Base-by-base conservation (phyloP, 495 filamentous ascomycete species). In the Penicillium desertorum region DNA sequence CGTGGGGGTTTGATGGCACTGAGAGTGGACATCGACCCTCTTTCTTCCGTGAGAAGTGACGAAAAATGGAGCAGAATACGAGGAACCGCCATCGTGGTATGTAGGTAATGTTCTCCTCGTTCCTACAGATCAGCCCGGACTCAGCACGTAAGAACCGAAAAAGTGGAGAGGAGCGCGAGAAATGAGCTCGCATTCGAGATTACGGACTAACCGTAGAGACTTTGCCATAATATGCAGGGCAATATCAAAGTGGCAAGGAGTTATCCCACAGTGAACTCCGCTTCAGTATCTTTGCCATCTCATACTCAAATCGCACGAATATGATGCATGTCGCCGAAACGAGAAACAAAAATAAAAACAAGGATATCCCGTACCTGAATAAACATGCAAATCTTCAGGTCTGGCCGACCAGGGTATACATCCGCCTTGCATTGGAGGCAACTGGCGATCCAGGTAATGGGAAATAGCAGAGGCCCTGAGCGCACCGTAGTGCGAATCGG, bases 361-460 rank as follows among this genome's bases (percentile, higher is more conserved):
- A 60, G 56, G 61, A 1, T 25, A 25, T 0, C 0, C 23, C 23
- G 66, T 64, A 66, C 58, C 63, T 66, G 66, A 64, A 60, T 61
- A 51, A 66, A 59, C 3, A 27, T 25, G 42, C 57, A 69, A 30
- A 57, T 29, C 5, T 29, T 36, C 39, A 20, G 49, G 17, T 23
- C 42, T 17, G 49, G 19, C 30, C 61, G 51, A 60, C 48, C 36
- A 51, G 25, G 12, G 34, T 47, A 20, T 56, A 60, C 61, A 51
- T 64, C 46, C 58, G 36, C 66, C 62, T 69, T 69, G 64, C 66
- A 65, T 69, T 59, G 52, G 49, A 67, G 52, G 57, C 59, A 62
- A 67, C 50, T 47, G 34, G 46, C 11, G 11, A 65, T 59, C 62
- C 66, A 58, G 63, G 66, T 62, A 66, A 57, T 52, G 57, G 66